phyloP scores from a whole-genome alignment of 2,329 filamentous ascomycete genomes.

The Trichophyton rubrum region DNA sequence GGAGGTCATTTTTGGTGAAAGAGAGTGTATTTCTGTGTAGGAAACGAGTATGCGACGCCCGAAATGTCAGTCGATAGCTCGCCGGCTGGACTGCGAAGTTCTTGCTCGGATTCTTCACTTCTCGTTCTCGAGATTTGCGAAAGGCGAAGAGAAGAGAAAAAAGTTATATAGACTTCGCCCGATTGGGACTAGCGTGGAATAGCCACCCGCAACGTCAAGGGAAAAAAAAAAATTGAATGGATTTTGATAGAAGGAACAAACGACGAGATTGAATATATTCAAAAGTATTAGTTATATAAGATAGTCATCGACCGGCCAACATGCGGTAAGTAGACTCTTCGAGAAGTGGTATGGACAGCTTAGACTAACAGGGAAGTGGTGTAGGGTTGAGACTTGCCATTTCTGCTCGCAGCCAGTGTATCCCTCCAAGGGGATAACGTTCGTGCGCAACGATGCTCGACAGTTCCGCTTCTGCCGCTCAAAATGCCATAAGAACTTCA shows the following conservation, averaged over 20 bases:
- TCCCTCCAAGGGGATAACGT: constrained; percentile 54
- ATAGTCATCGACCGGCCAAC: not conserved
- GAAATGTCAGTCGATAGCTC: not conserved
- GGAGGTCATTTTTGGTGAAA: constrained; percentile 15
- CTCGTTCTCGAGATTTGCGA: not conserved
- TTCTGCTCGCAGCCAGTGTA: constrained; percentile 59
- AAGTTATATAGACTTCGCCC: not conserved
- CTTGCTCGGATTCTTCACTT: not conserved
- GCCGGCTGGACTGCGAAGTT: not conserved
- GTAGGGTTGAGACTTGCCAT: constrained; percentile 51
- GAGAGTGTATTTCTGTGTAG: not conserved
- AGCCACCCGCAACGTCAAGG: not conserved
- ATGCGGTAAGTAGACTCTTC: constrained; percentile 7
- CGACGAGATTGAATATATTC: not conserved
- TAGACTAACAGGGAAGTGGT: not conserved
- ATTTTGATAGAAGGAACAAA: not conserved
- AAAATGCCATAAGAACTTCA: constrained; percentile 68
- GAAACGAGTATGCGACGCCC: not conserved
- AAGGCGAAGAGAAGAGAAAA: not conserved
- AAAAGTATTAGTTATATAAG: not conserved
- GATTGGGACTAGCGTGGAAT: not conserved
- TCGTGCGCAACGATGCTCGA: constrained; percentile 54
- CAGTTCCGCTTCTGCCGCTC: constrained; percentile 55
- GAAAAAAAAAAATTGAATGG: not conserved
- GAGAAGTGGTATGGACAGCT: not conserved